phyloP scores from a whole-genome alignment of 257 asterid genomes.

The Rehmannia glutinosa region DNA sequence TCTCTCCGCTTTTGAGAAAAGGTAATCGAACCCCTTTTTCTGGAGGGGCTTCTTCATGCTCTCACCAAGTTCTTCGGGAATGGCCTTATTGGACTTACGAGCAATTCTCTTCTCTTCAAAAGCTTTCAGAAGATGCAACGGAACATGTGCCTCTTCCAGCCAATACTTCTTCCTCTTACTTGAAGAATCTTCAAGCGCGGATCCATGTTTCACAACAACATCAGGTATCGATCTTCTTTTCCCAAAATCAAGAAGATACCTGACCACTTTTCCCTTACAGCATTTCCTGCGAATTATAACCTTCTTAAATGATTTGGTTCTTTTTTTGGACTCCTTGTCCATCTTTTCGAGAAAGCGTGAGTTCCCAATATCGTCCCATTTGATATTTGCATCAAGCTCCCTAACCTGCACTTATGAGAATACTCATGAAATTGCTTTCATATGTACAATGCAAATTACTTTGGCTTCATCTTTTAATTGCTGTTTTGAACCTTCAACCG shows the following conservation, averaged over 20 bases:
- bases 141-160: conserved; percentile 68
- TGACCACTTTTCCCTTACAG: conserved; percentile 40
- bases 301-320: conserved; percentile 53
- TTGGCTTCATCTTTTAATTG: not conserved
- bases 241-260: conserved; percentile 77
- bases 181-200: conserved; percentile 43
- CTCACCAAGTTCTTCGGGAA: conserved; percentile 27
- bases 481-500: no score
- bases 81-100: conserved; percentile 46
- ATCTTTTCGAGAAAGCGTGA: conserved; percentile 23
- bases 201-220: conserved; percentile 52
- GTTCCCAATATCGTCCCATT: conserved; percentile 63
- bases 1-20: conserved; percentile 55
- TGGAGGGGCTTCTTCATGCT: conserved; percentile 23
- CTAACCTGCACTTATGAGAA: conserved; percentile 46
- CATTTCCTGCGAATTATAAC: conserved; percentile 53
- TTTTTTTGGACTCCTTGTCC: conserved; percentile 50
- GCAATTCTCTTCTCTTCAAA: conserved; percentile 66
- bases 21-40: conserved; percentile 58
- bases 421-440: not conserved
- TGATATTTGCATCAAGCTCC: conserved; percentile 63
- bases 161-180: conserved; percentile 58
- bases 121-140: conserved; percentile 57
- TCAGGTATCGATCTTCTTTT: conserved; percentile 70
- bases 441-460: not conserved